Base-by-base conservation (phyloP, 2,329 filamentous ascomycete genomes). In the Pseudonectria buxi region DNA sequence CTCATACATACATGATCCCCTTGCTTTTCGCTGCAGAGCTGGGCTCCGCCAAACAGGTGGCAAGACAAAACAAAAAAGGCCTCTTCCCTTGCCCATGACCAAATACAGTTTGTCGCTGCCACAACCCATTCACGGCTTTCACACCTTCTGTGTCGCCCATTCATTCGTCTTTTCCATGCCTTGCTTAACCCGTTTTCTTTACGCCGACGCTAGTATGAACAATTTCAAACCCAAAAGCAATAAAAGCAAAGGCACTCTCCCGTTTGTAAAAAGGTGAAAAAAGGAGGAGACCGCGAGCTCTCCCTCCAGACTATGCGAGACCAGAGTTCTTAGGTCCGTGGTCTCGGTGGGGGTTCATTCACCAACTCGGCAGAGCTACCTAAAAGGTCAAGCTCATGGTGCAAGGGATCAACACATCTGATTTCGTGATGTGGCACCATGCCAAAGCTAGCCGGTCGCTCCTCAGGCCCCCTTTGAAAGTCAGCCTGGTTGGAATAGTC, bases 341-440 rank as follows among this genome's bases (percentile, higher is more conserved):
- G 49, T 26, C 49, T 46, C 13, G 13, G 32, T 12, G 47, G 50
- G 27, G 35, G 46, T n/a, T 56, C 68, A 33, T 74, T 65, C 3
- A 81, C 66, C 12, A 81, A 59, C 54, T 81, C 76, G 2, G 76
- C 76, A 6, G 71, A 63, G 42, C 66, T 71, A 14, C 71, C 73
- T 3, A 76, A 53, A 15, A 74, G 59, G 41, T 75, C 65, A 9
- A 66, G 55, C 7, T 62, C 55, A 4, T 51, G 57, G 26, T 62
- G 56, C 14, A 64, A 61, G 5, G 69, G 71, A 34, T 78, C 74
- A 14, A 78, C 63, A 18, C 68, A 67, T 48, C 61, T 74, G 39
- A 78, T 71, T 38, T 63, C 74, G 36, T 77, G 74, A 24, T 78
- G 73, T 38, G 71, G 63, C 14, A 81, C 78, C 36, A 66, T 66